Conservation (phyloP, 2,329 filamentous ascomycete genomes). For the Clarireedia paspali region DNA sequence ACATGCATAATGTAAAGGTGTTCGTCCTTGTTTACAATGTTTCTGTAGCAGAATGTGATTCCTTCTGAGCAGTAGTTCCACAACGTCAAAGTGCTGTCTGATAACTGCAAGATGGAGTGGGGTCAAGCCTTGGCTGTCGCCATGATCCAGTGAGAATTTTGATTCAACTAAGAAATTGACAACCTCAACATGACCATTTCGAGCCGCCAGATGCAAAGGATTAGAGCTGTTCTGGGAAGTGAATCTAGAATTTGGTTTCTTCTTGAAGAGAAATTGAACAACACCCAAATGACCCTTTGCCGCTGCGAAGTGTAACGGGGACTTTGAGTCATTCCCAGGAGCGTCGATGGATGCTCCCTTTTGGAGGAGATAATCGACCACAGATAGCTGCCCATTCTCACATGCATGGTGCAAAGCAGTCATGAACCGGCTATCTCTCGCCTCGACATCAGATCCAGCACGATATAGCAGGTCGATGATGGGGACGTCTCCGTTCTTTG, state of each 20-base stretch:
- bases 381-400: background rate
- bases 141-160: constrained; percentile 1
- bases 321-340: constrained; percentile 2
- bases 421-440: constrained; percentile 7
- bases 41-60: background rate
- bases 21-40: constrained; percentile 3
- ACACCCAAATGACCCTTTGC: constrained; percentile 3
- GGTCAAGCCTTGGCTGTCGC: constrained; percentile 6
- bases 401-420: constrained; percentile 9
- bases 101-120: constrained; percentile 7
- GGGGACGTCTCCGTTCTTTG: constrained; percentile 6
- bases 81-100: background rate
- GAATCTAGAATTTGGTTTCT: background rate
- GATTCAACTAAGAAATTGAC: background rate
- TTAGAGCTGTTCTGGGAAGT: background rate
- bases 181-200: background rate
- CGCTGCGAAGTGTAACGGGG: constrained; percentile 5
- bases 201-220: background rate
- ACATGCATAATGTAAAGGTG: constrained; percentile 12
- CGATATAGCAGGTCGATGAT: constrained; percentile 8
- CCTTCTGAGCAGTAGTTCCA: constrained; percentile 4
- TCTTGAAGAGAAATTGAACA: constrained; percentile 5
- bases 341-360: constrained; percentile 8
- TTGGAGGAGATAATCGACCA: constrained; percentile 3
- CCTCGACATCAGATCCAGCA: constrained; percentile 5